Conservation (phyloP, 495 filamentous ascomycete genomes). For the Lasiosphaeria ovina region DNA sequence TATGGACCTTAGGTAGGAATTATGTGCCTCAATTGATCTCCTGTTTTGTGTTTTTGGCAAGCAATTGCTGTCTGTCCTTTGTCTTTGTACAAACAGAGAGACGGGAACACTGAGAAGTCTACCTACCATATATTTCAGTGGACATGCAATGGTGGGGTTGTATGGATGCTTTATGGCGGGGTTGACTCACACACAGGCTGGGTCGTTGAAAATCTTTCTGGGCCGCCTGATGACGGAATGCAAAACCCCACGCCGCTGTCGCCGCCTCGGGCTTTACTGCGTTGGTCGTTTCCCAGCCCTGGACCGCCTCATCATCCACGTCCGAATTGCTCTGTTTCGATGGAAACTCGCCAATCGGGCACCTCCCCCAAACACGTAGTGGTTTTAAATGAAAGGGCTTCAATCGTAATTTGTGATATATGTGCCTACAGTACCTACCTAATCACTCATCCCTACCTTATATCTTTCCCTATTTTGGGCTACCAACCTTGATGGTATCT, state of each 20-base stretch:
- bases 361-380: too few relatives aligned
- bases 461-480: too few relatives aligned
- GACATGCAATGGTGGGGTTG: constrained; percentile 24
- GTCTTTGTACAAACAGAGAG: not conserved
- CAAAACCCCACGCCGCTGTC: not conserved
- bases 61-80: constrained; percentile 2
- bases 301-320: not conserved
- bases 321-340: too few relatives aligned
- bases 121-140: constrained; percentile 4
- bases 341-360: too few relatives aligned
- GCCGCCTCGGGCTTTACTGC: not conserved
- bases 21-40: constrained; percentile 8
- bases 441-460: too few relatives aligned
- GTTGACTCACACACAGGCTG: constrained; percentile 21
- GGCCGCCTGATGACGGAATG: constrained; percentile 25
- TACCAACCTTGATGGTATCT: too few relatives aligned
- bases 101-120: too few relatives aligned
- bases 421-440: too few relatives aligned
- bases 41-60: not conserved
- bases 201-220: constrained; percentile 22
- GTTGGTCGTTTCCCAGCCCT: not conserved
- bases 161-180: constrained; percentile 19
- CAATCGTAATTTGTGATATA: too few relatives aligned
- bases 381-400: too few relatives aligned
- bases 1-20: not conserved